These are phyloP conservation scores for Gastrolobium villosum DNA, from an alignment of 306 rosid species.

Conservation along the genomic window DNA sequence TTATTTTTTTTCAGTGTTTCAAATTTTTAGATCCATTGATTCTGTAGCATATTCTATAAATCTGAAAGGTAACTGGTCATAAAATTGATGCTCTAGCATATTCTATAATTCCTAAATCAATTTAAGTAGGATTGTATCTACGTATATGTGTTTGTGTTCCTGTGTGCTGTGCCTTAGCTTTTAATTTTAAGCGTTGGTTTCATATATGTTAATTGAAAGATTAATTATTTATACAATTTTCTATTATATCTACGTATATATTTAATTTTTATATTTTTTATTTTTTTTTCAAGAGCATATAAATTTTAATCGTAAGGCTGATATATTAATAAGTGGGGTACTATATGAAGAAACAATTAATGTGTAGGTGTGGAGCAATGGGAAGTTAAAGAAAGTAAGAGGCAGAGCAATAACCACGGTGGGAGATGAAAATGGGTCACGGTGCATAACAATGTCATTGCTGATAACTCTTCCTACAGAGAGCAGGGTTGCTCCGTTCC, in stretches of 20 bases:
- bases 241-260: too few relatives aligned
- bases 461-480: constrained; percentile 79
- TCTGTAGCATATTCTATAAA: neutral
- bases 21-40: constrained; percentile 4
- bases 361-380: constrained; percentile 91
- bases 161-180: neutral
- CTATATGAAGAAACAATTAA: constrained; percentile 9
- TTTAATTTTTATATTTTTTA: too few relatives aligned
- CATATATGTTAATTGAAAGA: neutral
- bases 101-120: too few relatives aligned
- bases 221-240: neutral
- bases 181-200: neutral
- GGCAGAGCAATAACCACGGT: constrained; percentile 65
- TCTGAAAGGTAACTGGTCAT: neutral
- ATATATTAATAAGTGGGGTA: too few relatives aligned
- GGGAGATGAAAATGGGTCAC: constrained; percentile 50
- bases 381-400: constrained; percentile 82
- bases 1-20: neutral
- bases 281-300: too few relatives aligned
- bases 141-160: too few relatives aligned
- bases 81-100: too few relatives aligned
- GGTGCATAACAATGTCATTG: constrained; percentile 70
- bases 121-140: too few relatives aligned
- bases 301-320: too few relatives aligned
- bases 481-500: constrained; percentile 66